Conservation (phyloP, 2,329 filamentous ascomycete genomes). For the Calonectria pteridis region DNA sequence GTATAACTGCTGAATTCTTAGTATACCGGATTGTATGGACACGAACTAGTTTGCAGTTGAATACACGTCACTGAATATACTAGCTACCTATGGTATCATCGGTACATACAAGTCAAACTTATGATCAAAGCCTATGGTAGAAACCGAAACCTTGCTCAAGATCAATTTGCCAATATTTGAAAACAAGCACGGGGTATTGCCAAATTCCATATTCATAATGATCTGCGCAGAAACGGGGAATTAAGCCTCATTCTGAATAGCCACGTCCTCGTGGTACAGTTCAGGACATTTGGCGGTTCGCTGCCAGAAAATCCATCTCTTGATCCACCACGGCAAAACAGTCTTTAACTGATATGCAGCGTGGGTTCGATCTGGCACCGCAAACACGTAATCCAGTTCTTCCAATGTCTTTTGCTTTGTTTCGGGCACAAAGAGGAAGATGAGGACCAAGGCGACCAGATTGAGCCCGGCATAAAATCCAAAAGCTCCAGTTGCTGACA, state of each 20-base stretch:
- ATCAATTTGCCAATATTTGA: not conserved
- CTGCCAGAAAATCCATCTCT: conserved; percentile 36
- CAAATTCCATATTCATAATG: not conserved
- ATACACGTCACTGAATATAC: not conserved
- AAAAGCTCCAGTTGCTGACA: conserved; percentile 50
- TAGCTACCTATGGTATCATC: not conserved
- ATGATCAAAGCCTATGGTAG: not conserved
- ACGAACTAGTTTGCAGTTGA: not conserved
- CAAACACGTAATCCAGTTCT: conserved; percentile 63
- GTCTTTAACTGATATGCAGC: conserved; percentile 54
- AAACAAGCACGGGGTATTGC: not conserved
- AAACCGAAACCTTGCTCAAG: not conserved
- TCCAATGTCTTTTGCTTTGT: conserved; percentile 65
- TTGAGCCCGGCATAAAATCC: conserved; percentile 63
- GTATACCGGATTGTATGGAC: not conserved
- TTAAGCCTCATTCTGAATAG: not conserved
- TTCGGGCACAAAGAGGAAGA: conserved; percentile 63
- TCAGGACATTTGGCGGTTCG: conserved; percentile 21
- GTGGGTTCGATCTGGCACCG: conserved; percentile 55
- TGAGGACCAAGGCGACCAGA: conserved; percentile 58
- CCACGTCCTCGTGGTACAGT: conserved; percentile 22
- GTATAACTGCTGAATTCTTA: too few species aligned
- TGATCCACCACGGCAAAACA: conserved; percentile 54
- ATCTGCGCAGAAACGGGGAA: not conserved
- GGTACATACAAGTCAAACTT: not conserved